A percentile compares a stretch with the other conserved stretches of the same genome.
phyloP scores from a whole-genome alignment of 352 stramenopile genomes.

The Peronospora tabacina region DNA sequence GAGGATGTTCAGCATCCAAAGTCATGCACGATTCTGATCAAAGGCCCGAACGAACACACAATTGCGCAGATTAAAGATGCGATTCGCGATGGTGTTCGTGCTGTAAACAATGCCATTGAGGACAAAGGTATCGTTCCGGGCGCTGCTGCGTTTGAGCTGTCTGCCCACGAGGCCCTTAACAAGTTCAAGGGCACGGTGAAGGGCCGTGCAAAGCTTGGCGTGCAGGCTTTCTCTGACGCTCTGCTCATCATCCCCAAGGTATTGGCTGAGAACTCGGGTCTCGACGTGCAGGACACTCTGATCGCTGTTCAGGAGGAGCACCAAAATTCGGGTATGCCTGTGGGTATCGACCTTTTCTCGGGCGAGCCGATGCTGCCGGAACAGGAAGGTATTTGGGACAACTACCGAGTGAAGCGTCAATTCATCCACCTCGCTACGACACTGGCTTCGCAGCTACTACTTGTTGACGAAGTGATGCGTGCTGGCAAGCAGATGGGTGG shows the following conservation, averaged over 20 bases:
- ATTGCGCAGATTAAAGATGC: slow-evolving; percentile 99
- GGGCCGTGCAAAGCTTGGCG: slow-evolving; percentile 95
- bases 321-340: slow-evolving; percentile 79
- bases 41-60: slow-evolving; percentile 97
- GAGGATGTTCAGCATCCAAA: slow-evolving; percentile 96
- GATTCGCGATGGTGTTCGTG: slow-evolving; percentile 94
- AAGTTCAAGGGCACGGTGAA: slow-evolving; percentile 85
- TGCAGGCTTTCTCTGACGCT: slow-evolving; percentile 96
- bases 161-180: slow-evolving; percentile 83
- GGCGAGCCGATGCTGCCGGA: slow-evolving; percentile 95
- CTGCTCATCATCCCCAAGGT: slow-evolving; percentile 98
- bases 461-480: slow-evolving; percentile 99
- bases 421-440: slow-evolving; percentile 97
- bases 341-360: slow-evolving; percentile 94
- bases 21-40: slow-evolving; percentile 97
- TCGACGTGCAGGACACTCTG: slow-evolving; percentile 92
- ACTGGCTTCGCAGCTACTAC: slow-evolving; percentile 95
- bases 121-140: slow-evolving; percentile 94
- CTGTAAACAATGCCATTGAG: slow-evolving; percentile 98
- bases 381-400: slow-evolving; percentile 97
- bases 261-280: slow-evolving; percentile 86
- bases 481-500: slow-evolving; percentile 96
- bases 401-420: slow-evolving; percentile 98
- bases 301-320: slow-evolving; percentile 95
- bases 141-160: slow-evolving; percentile 95